phyloP scores from a whole-genome alignment of 306 rosid species.

The Rosa persica region DNA sequence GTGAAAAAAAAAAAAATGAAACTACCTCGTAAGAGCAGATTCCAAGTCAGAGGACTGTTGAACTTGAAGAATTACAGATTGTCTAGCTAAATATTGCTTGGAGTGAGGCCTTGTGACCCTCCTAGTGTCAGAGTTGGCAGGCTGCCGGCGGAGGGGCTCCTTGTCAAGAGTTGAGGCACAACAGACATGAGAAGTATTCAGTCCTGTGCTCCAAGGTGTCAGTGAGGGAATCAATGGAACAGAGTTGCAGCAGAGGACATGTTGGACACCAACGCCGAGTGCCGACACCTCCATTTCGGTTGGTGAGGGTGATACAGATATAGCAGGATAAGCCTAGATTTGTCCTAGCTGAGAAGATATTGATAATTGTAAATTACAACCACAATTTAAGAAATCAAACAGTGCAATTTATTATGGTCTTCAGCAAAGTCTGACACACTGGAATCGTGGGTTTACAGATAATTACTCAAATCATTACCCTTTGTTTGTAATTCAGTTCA shows the following conservation, averaged over 20 bases:
- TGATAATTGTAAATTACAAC: too few species aligned
- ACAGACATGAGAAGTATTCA: constrained; percentile 24
- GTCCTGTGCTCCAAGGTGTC: constrained; percentile 14
- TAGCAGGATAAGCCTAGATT: neutral
- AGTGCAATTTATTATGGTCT: too few species aligned
- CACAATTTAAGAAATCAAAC: too few species aligned
- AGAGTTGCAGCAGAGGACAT: constrained; percentile 19
- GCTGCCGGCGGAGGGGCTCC: neutral
- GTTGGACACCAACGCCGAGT: constrained; percentile 26
- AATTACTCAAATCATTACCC: too few species aligned
- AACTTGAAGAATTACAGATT: constrained; percentile 56
- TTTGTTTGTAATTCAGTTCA: too few species aligned
- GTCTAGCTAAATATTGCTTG: constrained; percentile 38
- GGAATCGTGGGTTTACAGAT: too few species aligned
- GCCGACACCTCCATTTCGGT: constrained; percentile 48
- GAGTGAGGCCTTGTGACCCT: constrained; percentile 34
- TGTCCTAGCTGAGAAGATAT: neutral
- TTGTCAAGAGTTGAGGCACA: constrained; percentile 17
- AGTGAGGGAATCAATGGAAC: constrained; percentile 4
- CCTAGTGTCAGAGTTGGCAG: constrained; percentile 2
- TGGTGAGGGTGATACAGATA: too few species aligned
- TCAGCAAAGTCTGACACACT: too few species aligned
- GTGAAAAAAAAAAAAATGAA: neutral
- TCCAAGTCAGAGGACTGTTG: constrained; percentile 49
- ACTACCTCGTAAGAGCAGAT: constrained; percentile 64